Evolutionary conservation across 2,329 filamentous ascomycete species (phyloP).

Genomic region (Lasiodiplodia hormozganensis): DNA sequence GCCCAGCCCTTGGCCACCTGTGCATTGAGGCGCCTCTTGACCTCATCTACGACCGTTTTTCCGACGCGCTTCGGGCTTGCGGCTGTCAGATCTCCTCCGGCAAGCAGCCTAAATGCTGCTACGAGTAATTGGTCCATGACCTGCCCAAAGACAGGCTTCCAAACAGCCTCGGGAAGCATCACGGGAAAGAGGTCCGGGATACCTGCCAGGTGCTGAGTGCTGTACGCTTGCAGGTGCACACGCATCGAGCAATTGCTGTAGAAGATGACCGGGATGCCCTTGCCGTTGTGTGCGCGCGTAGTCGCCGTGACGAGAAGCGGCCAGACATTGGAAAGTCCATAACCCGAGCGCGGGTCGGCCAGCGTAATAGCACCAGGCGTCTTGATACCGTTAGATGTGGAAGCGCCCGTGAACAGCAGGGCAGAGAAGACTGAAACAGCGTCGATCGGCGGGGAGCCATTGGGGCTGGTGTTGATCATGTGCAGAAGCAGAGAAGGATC

Average conservation of each 20-base stretch:
- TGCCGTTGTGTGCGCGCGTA: too few species aligned
- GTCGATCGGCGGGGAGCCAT: not conserved
- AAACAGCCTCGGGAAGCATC: not conserved
- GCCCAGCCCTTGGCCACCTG: not conserved
- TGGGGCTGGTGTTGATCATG: not conserved
- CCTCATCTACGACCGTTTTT: accelerated
- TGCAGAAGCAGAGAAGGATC: not conserved
- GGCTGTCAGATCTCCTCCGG: not conserved
- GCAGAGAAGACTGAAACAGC: slow-evolving; percentile 9
- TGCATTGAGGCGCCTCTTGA: not conserved
- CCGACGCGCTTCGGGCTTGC: not conserved
- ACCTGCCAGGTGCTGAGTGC: not conserved
- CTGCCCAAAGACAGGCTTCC: not conserved
- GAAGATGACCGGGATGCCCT: too few species aligned
- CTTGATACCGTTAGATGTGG: not conserved
- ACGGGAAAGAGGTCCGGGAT: not conserved
- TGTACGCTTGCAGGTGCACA: accelerated
- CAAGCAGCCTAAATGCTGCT: not conserved
- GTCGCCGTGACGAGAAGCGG: not conserved
- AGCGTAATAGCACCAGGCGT: not conserved
- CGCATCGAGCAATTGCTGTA: not conserved
- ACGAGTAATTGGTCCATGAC: not conserved
- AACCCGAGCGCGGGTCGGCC: too few species aligned
- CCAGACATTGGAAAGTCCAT: not conserved
- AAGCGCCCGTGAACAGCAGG: not conserved